Percentiles rank a stretch among this genome's conserved stretches.
These are phyloP conservation scores for Fusarium subglutinans DNA, from an alignment of 2,329 filamentous ascomycete species.

Conservation along the genomic window DNA sequence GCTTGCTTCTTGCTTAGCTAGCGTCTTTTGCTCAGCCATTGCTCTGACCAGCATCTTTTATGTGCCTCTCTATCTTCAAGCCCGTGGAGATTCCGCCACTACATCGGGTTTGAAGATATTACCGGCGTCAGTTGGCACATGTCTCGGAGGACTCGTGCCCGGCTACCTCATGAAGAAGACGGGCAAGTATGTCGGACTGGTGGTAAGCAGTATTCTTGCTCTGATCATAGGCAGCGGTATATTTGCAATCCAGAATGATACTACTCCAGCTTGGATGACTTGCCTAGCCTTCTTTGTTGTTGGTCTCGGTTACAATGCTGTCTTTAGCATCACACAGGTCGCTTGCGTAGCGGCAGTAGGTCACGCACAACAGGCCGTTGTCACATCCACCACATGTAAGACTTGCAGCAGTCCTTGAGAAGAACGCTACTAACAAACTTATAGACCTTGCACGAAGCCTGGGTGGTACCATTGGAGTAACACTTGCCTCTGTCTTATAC, in stretches of 20 bases:
- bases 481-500: slow-evolving; percentile 5
- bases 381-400: background rate
- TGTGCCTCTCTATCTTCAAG: slow-evolving; percentile 78
- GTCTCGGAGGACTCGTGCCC: slow-evolving; percentile 69
- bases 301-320: slow-evolving; percentile 75
- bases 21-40: slow-evolving; percentile 76
- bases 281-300: slow-evolving; percentile 55
- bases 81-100: slow-evolving; percentile 72
- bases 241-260: background rate
- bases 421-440: background rate
- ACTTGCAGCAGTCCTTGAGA: background rate
- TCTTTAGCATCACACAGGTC: slow-evolving; percentile 56
- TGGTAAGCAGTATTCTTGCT: slow-evolving; percentile 54
- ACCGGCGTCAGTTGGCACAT: slow-evolving; percentile 72
- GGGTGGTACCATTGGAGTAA: slow-evolving; percentile 8
- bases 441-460: background rate
- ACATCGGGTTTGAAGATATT: slow-evolving; percentile 72
- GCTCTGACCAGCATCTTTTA: slow-evolving; percentile 66
- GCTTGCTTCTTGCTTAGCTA: slow-evolving; percentile 74
- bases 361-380: slow-evolving; percentile 5
- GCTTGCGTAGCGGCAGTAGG: slow-evolving; percentile 4
- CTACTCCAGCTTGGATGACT: background rate
- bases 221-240: slow-evolving; percentile 48
- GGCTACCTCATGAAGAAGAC: slow-evolving; percentile 78
- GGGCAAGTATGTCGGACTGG: slow-evolving; percentile 61